Base-by-base conservation (phyloP, 2,329 filamentous ascomycete species). In the Penicillium sp. region DNA sequence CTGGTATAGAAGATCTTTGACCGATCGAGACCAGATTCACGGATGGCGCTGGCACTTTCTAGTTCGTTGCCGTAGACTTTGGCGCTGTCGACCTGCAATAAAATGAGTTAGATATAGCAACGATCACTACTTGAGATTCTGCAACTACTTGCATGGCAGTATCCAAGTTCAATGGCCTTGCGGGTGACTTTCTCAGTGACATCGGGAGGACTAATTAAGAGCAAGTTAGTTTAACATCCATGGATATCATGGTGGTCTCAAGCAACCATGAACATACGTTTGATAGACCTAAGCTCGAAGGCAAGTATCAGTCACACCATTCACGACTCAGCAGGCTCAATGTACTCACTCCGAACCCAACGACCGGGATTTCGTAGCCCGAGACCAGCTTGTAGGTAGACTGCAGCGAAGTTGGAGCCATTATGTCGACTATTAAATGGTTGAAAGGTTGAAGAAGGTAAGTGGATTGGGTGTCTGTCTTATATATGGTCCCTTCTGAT, bases 1-100 rank as follows among this genome's bases (percentile, higher is more conserved):
- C 79, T 83, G 7, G 84, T 86, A 69, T 84, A 86, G 74, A 85
- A 87, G 51, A 86, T 74, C 34, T 83, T 70, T 23, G 77, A 76
- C 7, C 84, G 79, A 11, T 80, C 77, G 44, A 86, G 64, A 2
- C 75, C 74, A 7, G 80, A 79, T 49, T 76, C 74, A 1, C 74
- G 69, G 56, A 86, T 81, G 9, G 81, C 84, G 11, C 74, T 69
- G 1, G 76, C 78, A 47, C 79, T 81, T 40, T 82, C 78, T 9
- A 71, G 73, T 70, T 86, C 84, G 59, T 87, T 87, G 35, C 73
- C 73, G 67, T 86, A 87, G 23, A 70, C 75, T 10, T 78, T 77
- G 2, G 84, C 83, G 1, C 79, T 82, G 67, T 87, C 84, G 57
- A 86, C 72, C 78, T 81, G 42, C 8, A 23, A 11, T 2, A 16